Evolutionary conservation across 2,329 filamentous ascomycete species (phyloP).

Genomic region (Clarireedia monteithiana): DNA sequence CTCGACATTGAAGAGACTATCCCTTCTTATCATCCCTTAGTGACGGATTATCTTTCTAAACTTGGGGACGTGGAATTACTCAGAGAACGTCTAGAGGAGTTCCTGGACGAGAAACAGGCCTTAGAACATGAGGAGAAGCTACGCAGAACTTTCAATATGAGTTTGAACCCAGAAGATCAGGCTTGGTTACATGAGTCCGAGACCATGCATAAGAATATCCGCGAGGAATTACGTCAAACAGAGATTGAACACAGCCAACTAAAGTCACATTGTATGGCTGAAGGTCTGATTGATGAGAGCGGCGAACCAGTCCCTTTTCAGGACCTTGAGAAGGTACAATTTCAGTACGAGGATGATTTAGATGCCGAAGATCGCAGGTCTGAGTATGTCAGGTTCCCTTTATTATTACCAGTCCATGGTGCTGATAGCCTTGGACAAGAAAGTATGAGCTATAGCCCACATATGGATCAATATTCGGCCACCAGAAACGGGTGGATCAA

Average conservation of each 20-base stretch:
- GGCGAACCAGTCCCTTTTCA: constrained; percentile 11
- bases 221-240: constrained; percentile 5
- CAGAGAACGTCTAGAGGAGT: constrained; percentile 14
- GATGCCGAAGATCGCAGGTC: no score
- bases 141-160: constrained; percentile 4
- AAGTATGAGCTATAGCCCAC: no score
- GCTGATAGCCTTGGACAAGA: no score
- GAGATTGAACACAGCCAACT: constrained; percentile 9
- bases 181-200: constrained; percentile 14
- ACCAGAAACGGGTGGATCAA: no score
- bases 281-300: constrained; percentile 19
- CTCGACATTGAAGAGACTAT: background rate
- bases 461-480: no score
- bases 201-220: constrained; percentile 1
- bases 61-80: constrained; percentile 17
- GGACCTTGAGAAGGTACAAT: no score
- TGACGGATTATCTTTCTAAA: constrained; percentile 12
- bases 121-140: constrained; percentile 10
- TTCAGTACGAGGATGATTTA: no score
- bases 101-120: constrained; percentile 8
- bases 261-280: constrained; percentile 12
- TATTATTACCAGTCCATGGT: no score
- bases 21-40: constrained; percentile 13
- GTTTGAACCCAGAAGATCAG: constrained; percentile 12
- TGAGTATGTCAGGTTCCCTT: no score